Evolutionary conservation across 768 basidiomycete genomes (phyloP), one percentile per base, ranked within the genome.

Genomic region (Rhodotorula sphaerocarpa): DNA sequence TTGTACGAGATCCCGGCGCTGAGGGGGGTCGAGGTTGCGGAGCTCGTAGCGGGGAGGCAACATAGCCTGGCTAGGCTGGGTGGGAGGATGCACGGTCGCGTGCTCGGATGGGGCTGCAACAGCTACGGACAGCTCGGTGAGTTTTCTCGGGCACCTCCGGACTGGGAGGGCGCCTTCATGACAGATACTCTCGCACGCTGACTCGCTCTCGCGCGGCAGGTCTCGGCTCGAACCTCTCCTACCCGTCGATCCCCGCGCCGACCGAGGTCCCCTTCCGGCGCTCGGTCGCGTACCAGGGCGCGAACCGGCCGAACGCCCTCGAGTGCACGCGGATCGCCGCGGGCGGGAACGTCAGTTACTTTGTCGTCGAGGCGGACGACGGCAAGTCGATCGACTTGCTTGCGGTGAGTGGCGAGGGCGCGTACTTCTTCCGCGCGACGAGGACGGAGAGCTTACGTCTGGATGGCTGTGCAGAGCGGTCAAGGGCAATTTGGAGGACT

Each of bases 81-180:
- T 1, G 89, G 88, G 0, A 57, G 47, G 52, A 70, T 75, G 10
- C 75, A 78, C 4, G 91, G 90, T 3, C 79, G 83, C 57, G 86
- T 92, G 15, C 80, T 96, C 25, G 88, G 84, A 0, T 93, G 87
- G 83, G 91, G 91, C 48, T 88, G 88, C 2, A 93, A 95, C 73
- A 84, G 87, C 66, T 86, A 25, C 70, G 87, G 88, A 31, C 90
- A 96, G 76, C 80, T 92, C 50, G 90, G 89, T 45, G 76, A 90
- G 30, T 88, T 87, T 16, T 78, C 81, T 39, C 36, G 36, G 16
- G 7, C 60, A 25, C 23, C 3, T 31, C 33, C 51, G 27, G 15
- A 12, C 33, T 12, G 10, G 20, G 9, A 21, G 21, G 1, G 6
- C 11, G 2, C 1, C 34, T 42, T 20, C 0, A 16, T 14, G 27